A percentile compares a stretch with the other conserved stretches of the same genome.
These are phyloP conservation scores for Mycosphaerella sp. DNA, from an alignment of 2,329 filamentous ascomycete genomes.

Conservation along the genomic window DNA sequence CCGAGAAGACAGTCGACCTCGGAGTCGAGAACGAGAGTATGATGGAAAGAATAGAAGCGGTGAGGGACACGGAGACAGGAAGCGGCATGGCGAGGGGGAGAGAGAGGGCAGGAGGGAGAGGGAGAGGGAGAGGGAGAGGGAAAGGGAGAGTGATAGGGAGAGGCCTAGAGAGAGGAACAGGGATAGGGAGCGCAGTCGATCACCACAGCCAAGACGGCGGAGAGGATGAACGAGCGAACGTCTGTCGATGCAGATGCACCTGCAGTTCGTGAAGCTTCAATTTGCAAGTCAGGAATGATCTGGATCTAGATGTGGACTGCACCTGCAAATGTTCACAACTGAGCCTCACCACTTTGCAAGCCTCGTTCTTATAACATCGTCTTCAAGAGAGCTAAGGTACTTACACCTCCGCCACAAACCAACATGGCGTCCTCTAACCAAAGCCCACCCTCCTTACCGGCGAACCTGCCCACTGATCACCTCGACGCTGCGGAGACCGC, in stretches of 20 bases:
- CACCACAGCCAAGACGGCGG: constrained; percentile 18
- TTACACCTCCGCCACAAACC: neutral
- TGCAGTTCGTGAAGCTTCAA: too few relatives aligned
- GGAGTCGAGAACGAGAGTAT: neutral
- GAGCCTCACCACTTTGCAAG: neutral
- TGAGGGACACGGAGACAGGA: constrained; percentile 14
- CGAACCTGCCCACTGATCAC: constrained; percentile 14
- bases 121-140: constrained; percentile 13
- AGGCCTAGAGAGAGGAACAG: too few relatives aligned
- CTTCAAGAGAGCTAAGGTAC: neutral
- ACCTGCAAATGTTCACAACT: neutral
- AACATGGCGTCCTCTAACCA: neutral
- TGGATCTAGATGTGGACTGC: too few relatives aligned
- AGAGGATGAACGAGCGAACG: constrained; percentile 17
- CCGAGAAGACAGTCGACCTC: constrained; percentile 2
- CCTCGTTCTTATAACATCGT: neutral
- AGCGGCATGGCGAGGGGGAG: constrained; percentile 7
- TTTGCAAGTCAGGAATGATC: too few relatives aligned
- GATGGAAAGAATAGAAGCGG: constrained; percentile 20
- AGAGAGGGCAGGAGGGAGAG: constrained; percentile 15
- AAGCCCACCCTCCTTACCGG: neutral
- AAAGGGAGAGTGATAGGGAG: neutral
- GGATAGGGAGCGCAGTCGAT: constrained; percentile 16
- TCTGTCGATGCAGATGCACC: too few relatives aligned
- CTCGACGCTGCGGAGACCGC: constrained; percentile 25